These are phyloP conservation scores for Ogataea pini DNA, from an alignment of 805 yeast species.

Conservation along the genomic window DNA sequence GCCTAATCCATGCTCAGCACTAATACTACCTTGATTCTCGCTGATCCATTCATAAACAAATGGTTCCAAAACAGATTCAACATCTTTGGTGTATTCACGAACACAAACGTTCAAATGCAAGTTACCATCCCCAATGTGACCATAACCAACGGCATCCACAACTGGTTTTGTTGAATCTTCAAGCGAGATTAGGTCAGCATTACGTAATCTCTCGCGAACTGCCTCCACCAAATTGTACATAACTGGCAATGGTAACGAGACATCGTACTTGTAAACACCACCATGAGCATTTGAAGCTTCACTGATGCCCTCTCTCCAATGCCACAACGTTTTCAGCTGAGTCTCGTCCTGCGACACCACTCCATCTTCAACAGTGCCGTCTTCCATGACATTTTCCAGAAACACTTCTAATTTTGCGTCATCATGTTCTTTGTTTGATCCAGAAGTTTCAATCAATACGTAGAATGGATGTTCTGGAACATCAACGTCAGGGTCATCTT, in stretches of 20 bases:
- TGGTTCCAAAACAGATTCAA: slow-evolving; percentile 86
- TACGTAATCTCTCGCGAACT: slow-evolving; percentile 59
- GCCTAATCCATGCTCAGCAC: slow-evolving; percentile 98
- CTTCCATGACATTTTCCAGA: slow-evolving; percentile 81
- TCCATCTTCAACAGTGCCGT: slow-evolving; percentile 85
- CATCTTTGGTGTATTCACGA: slow-evolving; percentile 73
- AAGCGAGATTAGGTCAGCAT: slow-evolving; percentile 60
- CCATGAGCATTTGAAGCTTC: slow-evolving; percentile 86
- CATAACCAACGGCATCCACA: slow-evolving; percentile 89
- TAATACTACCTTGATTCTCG: slow-evolving; percentile 76
- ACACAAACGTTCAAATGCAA: slow-evolving; percentile 92
- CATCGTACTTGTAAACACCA: slow-evolving; percentile 97
- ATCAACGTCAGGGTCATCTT: slow-evolving; percentile 45
- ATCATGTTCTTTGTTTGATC: slow-evolving; percentile 91
- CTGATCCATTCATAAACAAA: slow-evolving; percentile 91
- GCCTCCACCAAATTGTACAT: slow-evolving; percentile 83
- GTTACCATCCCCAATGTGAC: slow-evolving; percentile 98
- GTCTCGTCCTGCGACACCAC: slow-evolving; percentile 94
- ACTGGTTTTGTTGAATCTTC: slow-evolving; percentile 70
- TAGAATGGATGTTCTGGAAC: slow-evolving; percentile 76
- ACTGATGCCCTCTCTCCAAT: slow-evolving; percentile 93
- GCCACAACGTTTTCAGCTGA: slow-evolving; percentile 81
- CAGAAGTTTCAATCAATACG: slow-evolving; percentile 92
- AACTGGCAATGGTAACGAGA: slow-evolving; percentile 81
- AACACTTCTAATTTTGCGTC: slow-evolving; percentile 85